phyloP scores from a whole-genome alignment of 176 grass and related monocot species.

The Cenchrus fungigraminus region DNA sequence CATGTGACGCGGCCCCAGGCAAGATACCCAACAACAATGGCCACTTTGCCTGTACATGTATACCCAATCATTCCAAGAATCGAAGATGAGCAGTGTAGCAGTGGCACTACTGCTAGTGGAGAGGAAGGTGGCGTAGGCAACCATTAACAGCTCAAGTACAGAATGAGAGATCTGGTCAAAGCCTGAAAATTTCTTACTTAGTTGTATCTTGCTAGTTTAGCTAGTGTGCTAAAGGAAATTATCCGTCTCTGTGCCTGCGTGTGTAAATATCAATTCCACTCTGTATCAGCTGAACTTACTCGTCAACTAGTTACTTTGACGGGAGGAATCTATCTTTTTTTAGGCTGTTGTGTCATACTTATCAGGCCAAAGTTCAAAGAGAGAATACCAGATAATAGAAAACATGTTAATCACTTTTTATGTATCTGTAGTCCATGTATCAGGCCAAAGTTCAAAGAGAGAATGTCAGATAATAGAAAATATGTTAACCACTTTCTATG shows the following conservation, averaged over 20 bases:
- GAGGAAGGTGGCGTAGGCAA: constrained; percentile 19
- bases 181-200: background rate
- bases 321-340: background rate
- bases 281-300: constrained; percentile 7
- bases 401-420: background rate
- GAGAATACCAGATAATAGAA: constrained; percentile 17
- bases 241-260: background rate
- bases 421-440: background rate
- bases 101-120: constrained; percentile 29
- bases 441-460: background rate
- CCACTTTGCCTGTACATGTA: constrained; percentile 36
- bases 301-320: background rate
- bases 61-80: constrained; percentile 47
- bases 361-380: background rate
- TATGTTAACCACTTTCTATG: background rate
- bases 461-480: constrained; percentile 11
- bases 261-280: constrained; percentile 25
- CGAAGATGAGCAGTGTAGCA: constrained; percentile 62
- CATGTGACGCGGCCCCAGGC: constrained; percentile 51
- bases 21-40: constrained; percentile 38
- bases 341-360: background rate
- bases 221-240: constrained; percentile 31
- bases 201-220: background rate
- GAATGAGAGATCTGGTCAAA: background rate
- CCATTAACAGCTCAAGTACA: constrained; percentile 5